Conservation (phyloP, 345 rosid genomes). For the Euphorbia tirucalli region DNA sequence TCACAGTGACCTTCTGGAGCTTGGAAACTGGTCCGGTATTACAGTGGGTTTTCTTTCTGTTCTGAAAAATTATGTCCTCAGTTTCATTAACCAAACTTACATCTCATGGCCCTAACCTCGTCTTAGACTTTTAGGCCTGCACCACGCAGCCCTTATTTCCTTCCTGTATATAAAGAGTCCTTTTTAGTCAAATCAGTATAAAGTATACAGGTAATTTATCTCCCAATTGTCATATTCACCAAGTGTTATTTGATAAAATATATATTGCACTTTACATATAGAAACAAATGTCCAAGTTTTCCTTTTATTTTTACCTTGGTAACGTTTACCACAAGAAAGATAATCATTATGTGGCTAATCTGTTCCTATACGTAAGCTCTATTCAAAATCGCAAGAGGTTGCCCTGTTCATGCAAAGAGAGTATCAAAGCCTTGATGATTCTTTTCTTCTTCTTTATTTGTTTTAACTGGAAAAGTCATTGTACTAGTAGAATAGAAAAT, state of each 20-base stretch:
- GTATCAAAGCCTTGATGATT: background rate
- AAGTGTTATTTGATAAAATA: background rate
- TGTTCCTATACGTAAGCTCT: background rate
- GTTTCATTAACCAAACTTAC: too few species aligned
- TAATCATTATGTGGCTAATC: background rate
- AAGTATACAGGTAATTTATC: too few species aligned
- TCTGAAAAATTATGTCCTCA: too few species aligned
- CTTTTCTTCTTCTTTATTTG: too few species aligned
- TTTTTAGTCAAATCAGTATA: too few species aligned
- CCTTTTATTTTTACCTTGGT: background rate
- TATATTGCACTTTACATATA: background rate
- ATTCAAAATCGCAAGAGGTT: background rate
- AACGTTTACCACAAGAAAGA: background rate
- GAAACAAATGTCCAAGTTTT: background rate
- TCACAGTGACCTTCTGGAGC: too few species aligned
- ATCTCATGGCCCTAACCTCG: too few species aligned
- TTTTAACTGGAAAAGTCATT: background rate
- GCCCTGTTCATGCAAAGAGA: background rate
- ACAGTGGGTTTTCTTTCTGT: too few species aligned
- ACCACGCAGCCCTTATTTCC: too few species aligned
- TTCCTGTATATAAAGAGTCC: too few species aligned
- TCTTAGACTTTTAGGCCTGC: too few species aligned
- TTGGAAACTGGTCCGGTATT: too few species aligned
- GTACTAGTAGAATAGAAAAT: background rate
- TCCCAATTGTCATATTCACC: background rate